phyloP scores from a whole-genome alignment of 1,139 yeast genomes.

The Suhomyces panamericanus region DNA sequence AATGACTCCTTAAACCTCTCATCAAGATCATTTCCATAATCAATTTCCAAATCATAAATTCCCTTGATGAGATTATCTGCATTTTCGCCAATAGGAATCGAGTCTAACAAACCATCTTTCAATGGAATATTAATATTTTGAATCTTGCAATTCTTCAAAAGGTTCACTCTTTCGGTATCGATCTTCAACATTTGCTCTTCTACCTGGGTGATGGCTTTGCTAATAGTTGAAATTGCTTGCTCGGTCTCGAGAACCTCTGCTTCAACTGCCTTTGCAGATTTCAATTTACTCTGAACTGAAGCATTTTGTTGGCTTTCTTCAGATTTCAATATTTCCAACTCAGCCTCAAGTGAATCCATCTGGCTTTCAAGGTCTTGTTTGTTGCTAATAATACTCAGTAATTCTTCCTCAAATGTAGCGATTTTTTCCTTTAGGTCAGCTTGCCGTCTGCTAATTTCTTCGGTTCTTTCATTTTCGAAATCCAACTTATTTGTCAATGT shows the following conservation, averaged over 20 bases:
- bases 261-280: constrained; percentile 31
- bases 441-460: constrained; percentile 48
- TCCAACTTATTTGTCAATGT: constrained; percentile 59
- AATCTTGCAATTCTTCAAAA: constrained; percentile 73
- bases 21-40: constrained; percentile 50
- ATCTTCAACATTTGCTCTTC: constrained; percentile 59
- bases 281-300: constrained; percentile 28
- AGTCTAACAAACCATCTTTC: constrained; percentile 53
- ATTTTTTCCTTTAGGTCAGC: constrained; percentile 24
- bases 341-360: constrained; percentile 52
- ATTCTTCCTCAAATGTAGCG: constrained; percentile 31
- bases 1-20: constrained; percentile 43
- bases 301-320: constrained; percentile 35
- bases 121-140: constrained; percentile 71
- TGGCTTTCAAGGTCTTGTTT: constrained; percentile 35
- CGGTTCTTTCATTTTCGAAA: constrained; percentile 61
- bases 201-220: constrained; percentile 36
- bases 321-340: constrained; percentile 43
- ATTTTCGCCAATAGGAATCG: constrained; percentile 47
- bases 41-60: constrained; percentile 54
- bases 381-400: constrained; percentile 30
- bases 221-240: constrained; percentile 27
- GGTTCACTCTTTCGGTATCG: constrained; percentile 58
- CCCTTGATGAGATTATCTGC: constrained; percentile 40
- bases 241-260: constrained; percentile 36